These are phyloP conservation scores for Silybum marianum DNA, from an alignment of 129 eudicot genomes.

Conservation along the genomic window DNA sequence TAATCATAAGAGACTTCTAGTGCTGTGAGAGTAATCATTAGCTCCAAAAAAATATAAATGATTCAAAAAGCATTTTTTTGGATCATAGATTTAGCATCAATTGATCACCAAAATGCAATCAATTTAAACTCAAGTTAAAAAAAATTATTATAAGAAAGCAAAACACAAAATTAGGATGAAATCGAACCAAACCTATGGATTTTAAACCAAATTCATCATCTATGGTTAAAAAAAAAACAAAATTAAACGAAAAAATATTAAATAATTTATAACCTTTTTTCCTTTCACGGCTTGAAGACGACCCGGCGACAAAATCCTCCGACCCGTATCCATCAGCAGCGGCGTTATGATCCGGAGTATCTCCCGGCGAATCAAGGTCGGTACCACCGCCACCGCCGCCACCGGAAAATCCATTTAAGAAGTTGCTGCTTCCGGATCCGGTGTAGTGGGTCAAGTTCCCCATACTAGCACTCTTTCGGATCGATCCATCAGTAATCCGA, in stretches of 20 bases:
- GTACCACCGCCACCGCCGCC: conserved; percentile 37
- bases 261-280: conserved; percentile 66
- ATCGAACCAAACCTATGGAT: neutral
- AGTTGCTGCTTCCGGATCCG: conserved; percentile 42
- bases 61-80: neutral
- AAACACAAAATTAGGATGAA: conserved; percentile 7
- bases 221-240: conserved; percentile 1
- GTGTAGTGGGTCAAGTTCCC: conserved; percentile 78
- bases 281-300: conserved; percentile 79
- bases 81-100: conserved; percentile 2
- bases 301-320: conserved; percentile 88
- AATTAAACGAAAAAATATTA: neutral
- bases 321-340: conserved; percentile 85
- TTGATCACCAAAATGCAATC: neutral
- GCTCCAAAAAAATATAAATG: neutral
- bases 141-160: neutral
- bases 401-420: conserved; percentile 49
- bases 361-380: conserved; percentile 52
- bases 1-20: neutral
- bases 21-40: neutral
- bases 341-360: conserved; percentile 53
- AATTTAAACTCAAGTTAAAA: neutral
- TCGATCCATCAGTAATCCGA: conserved; percentile 86
- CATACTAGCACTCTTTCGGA: conserved; percentile 98
- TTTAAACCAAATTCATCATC: neutral